Evolutionary conservation across 768 basidiomycete species (phyloP), one percentile per base, ranked within the genome.

Genomic region (Lactarius deliciosus): DNA sequence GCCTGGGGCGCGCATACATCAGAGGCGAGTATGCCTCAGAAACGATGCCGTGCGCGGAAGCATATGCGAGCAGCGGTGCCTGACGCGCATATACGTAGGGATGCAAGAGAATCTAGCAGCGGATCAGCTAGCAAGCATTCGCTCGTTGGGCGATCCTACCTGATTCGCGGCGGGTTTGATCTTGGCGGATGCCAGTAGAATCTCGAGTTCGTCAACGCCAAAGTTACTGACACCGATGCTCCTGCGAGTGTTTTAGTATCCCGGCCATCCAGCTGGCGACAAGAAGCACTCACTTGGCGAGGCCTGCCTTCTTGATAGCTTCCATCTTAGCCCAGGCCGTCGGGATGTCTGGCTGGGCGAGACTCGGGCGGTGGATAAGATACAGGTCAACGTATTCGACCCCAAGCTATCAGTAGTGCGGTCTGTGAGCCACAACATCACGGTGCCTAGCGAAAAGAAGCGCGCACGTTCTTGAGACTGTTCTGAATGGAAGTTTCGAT

Each of bases 151-250:
- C 75, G 32, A 25, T 84, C 88, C 79, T 91, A 85, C 88, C 79
- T 91, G 90, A 75, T 91, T 91, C 10, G 83, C 86, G 1, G 79
- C 86, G 0, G 88, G 89, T 69, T 81, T 83, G 69, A 88, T 76
- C 72, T 87, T 85, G 9, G 86, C 86, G 2, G 82, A 82, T n/a
- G 76, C 78, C 16, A 90, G 75, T 25, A 90, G 76, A 22, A 79
- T 78, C 55, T 82, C 74, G 25, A 90, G 80, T 34, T 91, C 81
- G 1, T 77, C 63, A 13, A 85, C 79, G 15, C 78, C 78, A 71
- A 88, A 90, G 77, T 91, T 91, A 76, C 85, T 87, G 47, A 90
- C 86, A 25, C 88, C 89, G 63, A 90, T 88, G 73, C 84, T 87
- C 83, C 86, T 88, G 69, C 5, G 70, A 54, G 50, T 43, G n/a